These are phyloP conservation scores for Arthrobotrys conoides DNA, from an alignment of 2,329 filamentous ascomycete genomes.

Conservation along the genomic window DNA sequence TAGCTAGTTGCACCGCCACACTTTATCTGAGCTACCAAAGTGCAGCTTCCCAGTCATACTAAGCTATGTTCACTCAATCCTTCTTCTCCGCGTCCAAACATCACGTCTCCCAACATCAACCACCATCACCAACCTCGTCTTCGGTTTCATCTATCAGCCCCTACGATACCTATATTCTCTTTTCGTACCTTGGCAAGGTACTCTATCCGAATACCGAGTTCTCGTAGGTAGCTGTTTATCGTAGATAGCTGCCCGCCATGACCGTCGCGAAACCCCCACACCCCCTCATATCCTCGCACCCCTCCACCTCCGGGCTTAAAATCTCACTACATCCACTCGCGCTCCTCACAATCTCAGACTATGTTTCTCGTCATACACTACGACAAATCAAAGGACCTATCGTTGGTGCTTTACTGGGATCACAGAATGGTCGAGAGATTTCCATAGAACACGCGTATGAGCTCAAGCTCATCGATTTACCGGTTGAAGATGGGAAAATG, in stretches of 20 bases:
- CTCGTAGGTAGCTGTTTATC: background rate
- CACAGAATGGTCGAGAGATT: conserved; percentile 89
- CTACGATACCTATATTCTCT: background rate
- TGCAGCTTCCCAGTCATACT: conserved; percentile 34
- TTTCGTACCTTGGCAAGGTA: background rate
- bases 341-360: conserved; percentile 95
- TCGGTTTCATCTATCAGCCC: background rate
- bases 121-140: background rate
- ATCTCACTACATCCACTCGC: conserved; percentile 92
- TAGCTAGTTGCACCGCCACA: conserved; percentile 32
- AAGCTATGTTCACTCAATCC: background rate
- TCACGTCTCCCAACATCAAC: conserved; percentile 5
- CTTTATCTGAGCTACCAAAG: conserved; percentile 23
- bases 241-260: conserved; percentile 76
- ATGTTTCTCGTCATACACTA: conserved; percentile 90
- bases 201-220: background rate
- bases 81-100: conserved; percentile 16
- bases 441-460: conserved; percentile 96
- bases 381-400: conserved; percentile 82
- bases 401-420: conserved; percentile 88
- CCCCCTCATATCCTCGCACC: conserved; percentile 63
- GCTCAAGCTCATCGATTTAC: conserved; percentile 72
- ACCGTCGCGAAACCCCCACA: conserved; percentile 90
- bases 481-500: conserved; percentile 62
- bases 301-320: conserved; percentile 80